Base-by-base conservation (phyloP, 768 basidiomycete species). In the Gloeophyllum trabeum region DNA sequence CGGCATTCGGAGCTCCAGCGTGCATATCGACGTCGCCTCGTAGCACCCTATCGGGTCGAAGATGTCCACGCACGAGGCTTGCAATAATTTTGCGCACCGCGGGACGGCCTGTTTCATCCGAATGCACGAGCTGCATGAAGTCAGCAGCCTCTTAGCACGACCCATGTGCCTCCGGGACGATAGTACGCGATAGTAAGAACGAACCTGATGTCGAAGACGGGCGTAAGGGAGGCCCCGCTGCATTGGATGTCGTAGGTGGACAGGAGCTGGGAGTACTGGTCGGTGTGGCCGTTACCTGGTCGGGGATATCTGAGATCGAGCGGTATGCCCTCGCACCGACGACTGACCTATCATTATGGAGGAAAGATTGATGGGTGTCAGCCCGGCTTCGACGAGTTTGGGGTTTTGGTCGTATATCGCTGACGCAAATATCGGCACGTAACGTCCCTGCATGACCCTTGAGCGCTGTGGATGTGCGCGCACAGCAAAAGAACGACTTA, bases 171-270 rank as follows among this genome's bases (percentile, higher is more conserved):
- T n/a, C n/a, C n/a, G n/a, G n/a, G n/a, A n/a, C n/a, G n/a, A n/a
- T n/a, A n/a, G n/a, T n/a, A n/a, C n/a, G n/a, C n/a, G 63, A 40
- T 23, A 59, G 28, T 22, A 3, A 21, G 42, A 41, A 45, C 54
- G 22, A 45, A 61, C 61, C 67, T 67, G 35, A 80, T 75, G 20
- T 62, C 67, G 26, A 61, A 48, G 19, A 75, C 54, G 3, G 73
- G 76, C 21, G 55, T 57, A 22, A 73, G 55, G 10, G 73, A 72
- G 0, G 70, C 66, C 20, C 63, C 54, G 4, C 72, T 44, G 51
- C 82, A 84, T 20, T 63, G 60, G 57, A 81, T 69, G 40, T 79
- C 73, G 45, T 72, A 61, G 44, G 67, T 71, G 3, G 70, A 63
- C 4, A 61, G 49, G 2, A 47, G 41, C 63, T 70, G 59, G 1